Evolutionary conservation across 495 filamentous ascomycete genomes (phyloP).

Genomic region (Aspergillus nanangensis): DNA sequence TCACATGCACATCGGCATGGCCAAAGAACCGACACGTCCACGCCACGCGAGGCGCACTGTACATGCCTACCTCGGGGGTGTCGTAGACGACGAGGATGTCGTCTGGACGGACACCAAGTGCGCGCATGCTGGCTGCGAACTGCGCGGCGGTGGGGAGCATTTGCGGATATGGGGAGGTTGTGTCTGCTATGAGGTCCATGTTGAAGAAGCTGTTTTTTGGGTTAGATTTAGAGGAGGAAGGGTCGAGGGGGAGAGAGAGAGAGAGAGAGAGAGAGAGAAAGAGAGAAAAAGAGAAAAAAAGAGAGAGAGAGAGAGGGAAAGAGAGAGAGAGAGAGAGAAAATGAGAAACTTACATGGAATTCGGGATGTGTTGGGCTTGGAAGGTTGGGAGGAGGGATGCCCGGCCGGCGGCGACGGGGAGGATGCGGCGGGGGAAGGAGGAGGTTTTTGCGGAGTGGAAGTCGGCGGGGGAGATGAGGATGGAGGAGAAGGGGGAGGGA

Average conservation of each 20-base stretch:
- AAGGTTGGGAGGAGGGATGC: conserved; percentile 7
- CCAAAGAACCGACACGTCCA: conserved; percentile 27
- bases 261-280: too few relatives aligned
- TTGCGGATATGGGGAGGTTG: conserved; percentile 20
- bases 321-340: too few relatives aligned
- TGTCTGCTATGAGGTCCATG: conserved; percentile 22
- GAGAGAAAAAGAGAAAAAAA: too few relatives aligned
- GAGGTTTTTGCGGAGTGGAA: conserved; percentile 5
- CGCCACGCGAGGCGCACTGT: conserved; percentile 27
- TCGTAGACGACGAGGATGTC: conserved; percentile 33
- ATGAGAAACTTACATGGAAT: conserved; percentile 19
- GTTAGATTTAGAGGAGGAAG: conserved; percentile 6
- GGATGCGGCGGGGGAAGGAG: conserved; percentile 11
- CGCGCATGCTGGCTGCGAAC: conserved; percentile 17
- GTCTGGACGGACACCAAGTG: conserved; percentile 17
- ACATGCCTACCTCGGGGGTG: conserved; percentile 21
- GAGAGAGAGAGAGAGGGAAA: too few relatives aligned
- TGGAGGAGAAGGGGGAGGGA: conserved; percentile 8
- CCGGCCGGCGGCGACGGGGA: conserved; percentile 23
- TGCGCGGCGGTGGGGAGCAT: conserved; percentile 22
- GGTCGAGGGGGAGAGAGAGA: too few relatives aligned
- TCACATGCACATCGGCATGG: conserved; percentile 20
- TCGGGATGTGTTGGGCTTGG: conserved; percentile 21
- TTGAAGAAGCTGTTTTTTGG: conserved; percentile 24
- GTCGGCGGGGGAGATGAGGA: conserved; percentile 15